A percentile compares a stretch with the other conserved stretches of the same genome.
These are phyloP conservation scores for Monascus purpureus DNA, from an alignment of 495 filamentous ascomycete genomes.

Conservation along the genomic window DNA sequence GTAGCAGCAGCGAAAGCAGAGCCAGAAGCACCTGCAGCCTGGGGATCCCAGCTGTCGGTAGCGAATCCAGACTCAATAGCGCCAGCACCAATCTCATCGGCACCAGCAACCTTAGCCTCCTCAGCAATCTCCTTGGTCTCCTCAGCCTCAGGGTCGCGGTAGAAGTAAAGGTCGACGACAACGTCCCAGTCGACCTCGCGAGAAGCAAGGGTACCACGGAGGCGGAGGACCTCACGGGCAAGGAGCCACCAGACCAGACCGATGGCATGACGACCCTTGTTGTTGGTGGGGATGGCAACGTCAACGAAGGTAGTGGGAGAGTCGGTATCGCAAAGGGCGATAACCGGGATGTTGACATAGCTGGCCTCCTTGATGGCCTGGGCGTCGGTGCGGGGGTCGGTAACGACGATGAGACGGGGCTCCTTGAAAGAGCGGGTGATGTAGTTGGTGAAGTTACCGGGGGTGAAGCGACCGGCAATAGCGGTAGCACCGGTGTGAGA, in stretches of 20 bases:
- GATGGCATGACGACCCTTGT: conserved; percentile 98
- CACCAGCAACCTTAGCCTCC: conserved; percentile 52
- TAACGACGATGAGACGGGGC: conserved; percentile 97
- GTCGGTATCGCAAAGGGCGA: conserved; percentile 97
- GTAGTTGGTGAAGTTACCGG: conserved; percentile 99
- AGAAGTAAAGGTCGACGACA: conserved; percentile 99
- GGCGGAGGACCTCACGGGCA: conserved; percentile 96
- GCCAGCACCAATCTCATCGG: conserved; percentile 70
- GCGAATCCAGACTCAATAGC: conserved; percentile 72
- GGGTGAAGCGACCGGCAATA: conserved; percentile 98
- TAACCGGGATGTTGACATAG: conserved; percentile 99
- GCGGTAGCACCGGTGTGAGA: conserved; percentile 92
- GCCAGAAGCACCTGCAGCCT: conserved; percentile 46
- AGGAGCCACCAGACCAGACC: conserved; percentile 99
- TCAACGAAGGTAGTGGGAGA: conserved; percentile 99
- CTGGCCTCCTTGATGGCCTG: conserved; percentile 99
- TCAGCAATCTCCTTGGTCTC: conserved; percentile 81
- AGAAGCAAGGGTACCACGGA: conserved; percentile 86
- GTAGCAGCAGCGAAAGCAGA: conserved; percentile 46
- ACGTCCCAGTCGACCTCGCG: conserved; percentile 95
- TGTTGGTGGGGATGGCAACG: conserved; percentile 99
- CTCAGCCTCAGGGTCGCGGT: conserved; percentile 98
- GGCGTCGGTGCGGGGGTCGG: conserved; percentile 97
- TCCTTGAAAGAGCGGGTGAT: conserved; percentile 99
- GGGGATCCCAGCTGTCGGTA: conserved; percentile 41